Evolutionary conservation across 805 yeast genomes (phyloP), one percentile per base, ranked within the genome.

Genomic region (Wickerhamomyces chambardii): DNA sequence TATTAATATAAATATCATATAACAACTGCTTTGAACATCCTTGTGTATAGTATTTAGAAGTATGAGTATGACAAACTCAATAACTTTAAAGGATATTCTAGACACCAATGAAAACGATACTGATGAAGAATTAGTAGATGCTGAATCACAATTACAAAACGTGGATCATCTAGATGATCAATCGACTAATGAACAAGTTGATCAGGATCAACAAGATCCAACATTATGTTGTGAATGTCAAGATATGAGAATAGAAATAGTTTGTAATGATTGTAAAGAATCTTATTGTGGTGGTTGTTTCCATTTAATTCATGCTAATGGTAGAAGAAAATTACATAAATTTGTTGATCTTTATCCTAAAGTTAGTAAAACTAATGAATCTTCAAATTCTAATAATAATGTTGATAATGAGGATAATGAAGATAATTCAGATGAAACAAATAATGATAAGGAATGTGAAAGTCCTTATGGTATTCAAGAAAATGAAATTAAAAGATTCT

Each of bases 211-310:
- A 12, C 46, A 55, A 8, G 10, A 19, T 24, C 27, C 27, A 24
- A n/a, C 9, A 10, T 56, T 70, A 29, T 83, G 92, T 54, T 66
- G 75, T 15, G 90, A 82, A 44, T 82, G 92, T 53, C 71, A 71
- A 27, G 85, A 81, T 50, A 84, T 78, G 75, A 79, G 84, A 16
- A 61, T 72, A 4, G 84, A 78, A 44, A 54, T 77, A n/a, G 53
- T 61, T 27, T 82, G 92, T 54, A 49, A 57, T 24, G 66, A 66
- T 37, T 82, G 92, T 56, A 73, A 69, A 29, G 90, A 82, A 46
- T 63, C 63, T 14, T 82, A 78, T 46, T 82, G 92, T 55, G 64
- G 68, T 22, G 84, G 79, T 4, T 83, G 90, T 50, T 81, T 71
- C 48, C 74, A 66, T 31, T 69, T 78, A 59, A 63, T 79, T 17